Percentiles rank a stretch among this genome's conserved stretches.
phyloP scores from a whole-genome alignment of 306 rosid genomes.

The apple (Malus domestica) region ASM211411v1 NC_041799.1:10276001-10276500 shows the following conservation, averaged over 20 bases:
- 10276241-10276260: constrained; percentile 6
- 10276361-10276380: constrained; percentile 82
- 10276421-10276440: neutral
- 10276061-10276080: neutral
- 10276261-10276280: constrained; percentile 75
- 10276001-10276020: neutral
- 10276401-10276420: neutral
- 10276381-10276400: constrained; percentile 35
- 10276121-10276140: neutral
- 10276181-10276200: neutral
- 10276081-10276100: neutral
- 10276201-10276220: neutral
- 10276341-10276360: constrained; percentile 88
- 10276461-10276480: neutral
- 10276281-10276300: constrained; percentile 98
- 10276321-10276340: constrained; percentile 99
- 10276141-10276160: neutral
- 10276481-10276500: neutral
- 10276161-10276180: neutral
- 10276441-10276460: neutral
- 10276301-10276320: constrained; percentile 88
- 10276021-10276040: neutral
- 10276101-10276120: neutral
- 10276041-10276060: neutral
- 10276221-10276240: neutral